Conservation (phyloP, 106 monocot species). For the Dactylorhiza incarnata region DNA sequence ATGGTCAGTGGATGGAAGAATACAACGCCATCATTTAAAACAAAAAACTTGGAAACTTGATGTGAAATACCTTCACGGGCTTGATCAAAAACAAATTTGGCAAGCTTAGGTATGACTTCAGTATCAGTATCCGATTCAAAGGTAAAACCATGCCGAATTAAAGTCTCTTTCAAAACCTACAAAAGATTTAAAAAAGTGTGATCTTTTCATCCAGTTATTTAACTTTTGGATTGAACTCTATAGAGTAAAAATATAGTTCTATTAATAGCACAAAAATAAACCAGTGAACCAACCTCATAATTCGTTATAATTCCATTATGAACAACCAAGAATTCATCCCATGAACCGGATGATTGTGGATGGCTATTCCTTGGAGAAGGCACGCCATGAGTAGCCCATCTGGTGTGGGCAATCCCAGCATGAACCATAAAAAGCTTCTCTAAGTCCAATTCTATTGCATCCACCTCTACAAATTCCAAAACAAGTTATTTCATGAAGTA, state of each 20-base stretch:
- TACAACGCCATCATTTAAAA: background rate
- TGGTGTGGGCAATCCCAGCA: conserved; percentile 94
- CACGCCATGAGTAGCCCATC: conserved; percentile 98
- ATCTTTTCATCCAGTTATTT: no score
- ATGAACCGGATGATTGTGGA: conserved; percentile 73
- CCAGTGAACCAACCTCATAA: conserved; percentile 60
- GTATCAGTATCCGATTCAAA: conserved; percentile 98
- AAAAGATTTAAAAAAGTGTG: background rate
- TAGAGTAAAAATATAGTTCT: no score
- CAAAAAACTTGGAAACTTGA: background rate
- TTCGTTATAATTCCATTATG: conserved; percentile 99
- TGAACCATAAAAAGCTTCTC: conserved; percentile 61
- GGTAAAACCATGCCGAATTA: conserved; percentile 79
- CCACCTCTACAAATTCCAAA: conserved; percentile 43
- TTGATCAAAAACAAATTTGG: conserved; percentile 89
- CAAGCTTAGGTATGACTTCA: conserved; percentile 96
- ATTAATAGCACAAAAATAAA: background rate
- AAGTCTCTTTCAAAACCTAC: conserved; percentile 89
- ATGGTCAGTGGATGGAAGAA: no score
- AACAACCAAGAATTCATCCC: conserved; percentile 85
- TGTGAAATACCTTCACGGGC: conserved; percentile 60
- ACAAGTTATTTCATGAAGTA: no score
- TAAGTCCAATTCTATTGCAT: conserved; percentile 55
- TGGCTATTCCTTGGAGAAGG: conserved; percentile 95
- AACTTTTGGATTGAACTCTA: no score